phyloP scores from a whole-genome alignment of 805 yeast species.

The Candida easanensis region DNA sequence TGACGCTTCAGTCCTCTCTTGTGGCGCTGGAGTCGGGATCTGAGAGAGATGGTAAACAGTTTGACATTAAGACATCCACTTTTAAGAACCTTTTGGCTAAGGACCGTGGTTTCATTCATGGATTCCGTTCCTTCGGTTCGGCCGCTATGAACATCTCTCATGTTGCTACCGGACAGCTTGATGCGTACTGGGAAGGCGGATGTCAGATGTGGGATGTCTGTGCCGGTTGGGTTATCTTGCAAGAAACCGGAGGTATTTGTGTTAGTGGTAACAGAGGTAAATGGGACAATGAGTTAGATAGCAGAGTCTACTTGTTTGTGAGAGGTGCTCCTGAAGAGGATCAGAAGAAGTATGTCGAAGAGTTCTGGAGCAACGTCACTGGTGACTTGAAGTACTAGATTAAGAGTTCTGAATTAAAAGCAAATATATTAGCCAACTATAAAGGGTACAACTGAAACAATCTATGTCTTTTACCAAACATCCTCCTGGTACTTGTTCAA shows the following conservation, averaged over 20 bases:
- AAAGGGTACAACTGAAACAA: background rate
- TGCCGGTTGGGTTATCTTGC: slow-evolving; percentile 62
- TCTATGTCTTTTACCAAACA: slow-evolving; percentile 66
- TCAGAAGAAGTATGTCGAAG: slow-evolving; percentile 44
- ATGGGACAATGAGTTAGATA: slow-evolving; percentile 48
- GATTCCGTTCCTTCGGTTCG: slow-evolving; percentile 59
- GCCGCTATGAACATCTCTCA: slow-evolving; percentile 62
- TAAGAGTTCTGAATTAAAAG: no score
- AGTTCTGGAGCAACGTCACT: slow-evolving; percentile 48
- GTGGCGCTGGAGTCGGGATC: slow-evolving; percentile 62
- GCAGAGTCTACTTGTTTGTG: slow-evolving; percentile 55
- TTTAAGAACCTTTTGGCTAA: slow-evolving; percentile 43
- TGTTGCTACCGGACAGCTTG: slow-evolving; percentile 56
- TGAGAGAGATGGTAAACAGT: slow-evolving; percentile 51
- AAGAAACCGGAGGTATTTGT: slow-evolving; percentile 56
- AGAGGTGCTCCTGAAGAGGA: slow-evolving; percentile 43
- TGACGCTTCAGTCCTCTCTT: slow-evolving; percentile 49
- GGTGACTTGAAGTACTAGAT: slow-evolving; percentile 42
- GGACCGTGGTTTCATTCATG: slow-evolving; percentile 58
- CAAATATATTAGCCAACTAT: no score
- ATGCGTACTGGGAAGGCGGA: slow-evolving; percentile 71
- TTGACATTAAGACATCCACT: slow-evolving; percentile 46
- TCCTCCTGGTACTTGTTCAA: slow-evolving; percentile 94
- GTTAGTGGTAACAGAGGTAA: slow-evolving; percentile 53
- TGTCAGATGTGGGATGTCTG: slow-evolving; percentile 69